phyloP scores from a whole-genome alignment of 2,329 filamentous ascomycete species.

The Rhytidhysteron rufulum region DNA sequence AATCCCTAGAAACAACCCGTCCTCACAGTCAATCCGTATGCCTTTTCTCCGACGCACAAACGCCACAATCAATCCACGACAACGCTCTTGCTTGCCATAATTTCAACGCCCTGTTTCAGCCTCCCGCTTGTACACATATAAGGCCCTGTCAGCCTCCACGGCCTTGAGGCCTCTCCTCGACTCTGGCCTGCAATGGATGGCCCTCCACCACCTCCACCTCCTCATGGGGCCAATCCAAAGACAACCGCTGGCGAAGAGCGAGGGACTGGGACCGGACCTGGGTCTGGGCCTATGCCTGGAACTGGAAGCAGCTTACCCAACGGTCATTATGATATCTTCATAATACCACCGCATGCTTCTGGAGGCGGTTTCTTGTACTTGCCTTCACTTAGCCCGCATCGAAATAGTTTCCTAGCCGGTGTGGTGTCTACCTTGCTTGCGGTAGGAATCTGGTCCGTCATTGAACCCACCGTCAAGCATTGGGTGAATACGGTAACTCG shows the following conservation, averaged over 20 bases:
- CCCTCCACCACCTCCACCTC: conserved; percentile 72
- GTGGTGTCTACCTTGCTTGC: conserved; percentile 71
- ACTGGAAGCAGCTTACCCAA: conserved; percentile 72
- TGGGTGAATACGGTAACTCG: conserved; percentile 72
- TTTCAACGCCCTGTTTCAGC: conserved; percentile 3
- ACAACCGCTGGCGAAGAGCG: conserved; percentile 40
- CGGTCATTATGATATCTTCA: conserved; percentile 95
- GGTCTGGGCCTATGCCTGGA: conserved; percentile 8
- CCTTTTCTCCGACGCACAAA: conserved; percentile 18
- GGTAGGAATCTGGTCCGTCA: conserved; percentile 67
- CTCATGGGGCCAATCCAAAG: conserved; percentile 76
- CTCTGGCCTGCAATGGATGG: conserved; percentile 33
- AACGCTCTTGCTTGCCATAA: conserved; percentile 5
- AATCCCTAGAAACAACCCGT: neutral
- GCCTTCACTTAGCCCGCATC: conserved; percentile 79
- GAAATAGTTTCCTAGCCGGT: conserved; percentile 88
- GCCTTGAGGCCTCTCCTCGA: conserved; percentile 14
- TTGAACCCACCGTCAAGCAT: conserved; percentile 68
- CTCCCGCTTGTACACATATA: neutral
- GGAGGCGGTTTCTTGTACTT: conserved; percentile 90
- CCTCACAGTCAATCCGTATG: conserved; percentile 1
- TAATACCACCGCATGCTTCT: conserved; percentile 87
- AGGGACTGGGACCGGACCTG: too few species aligned
- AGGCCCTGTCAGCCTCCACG: neutral
- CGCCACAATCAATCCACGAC: conserved; percentile 9